These are phyloP conservation scores for Sungouiella thailandica DNA, from an alignment of 805 yeast genomes.

Conservation along the genomic window DNA sequence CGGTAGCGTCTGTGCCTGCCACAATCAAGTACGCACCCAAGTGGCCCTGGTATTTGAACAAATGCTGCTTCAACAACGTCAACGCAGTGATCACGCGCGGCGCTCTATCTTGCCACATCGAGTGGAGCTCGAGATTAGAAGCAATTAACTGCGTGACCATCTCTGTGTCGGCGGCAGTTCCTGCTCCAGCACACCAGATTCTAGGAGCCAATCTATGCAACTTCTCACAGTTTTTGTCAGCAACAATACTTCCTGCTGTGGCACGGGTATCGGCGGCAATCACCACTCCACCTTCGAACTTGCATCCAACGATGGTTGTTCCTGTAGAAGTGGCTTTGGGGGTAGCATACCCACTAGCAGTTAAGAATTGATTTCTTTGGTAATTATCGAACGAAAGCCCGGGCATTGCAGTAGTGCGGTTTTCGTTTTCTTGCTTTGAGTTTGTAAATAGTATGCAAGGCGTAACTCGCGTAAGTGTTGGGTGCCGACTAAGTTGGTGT, in stretches of 20 bases:
- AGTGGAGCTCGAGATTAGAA: constrained; percentile 86
- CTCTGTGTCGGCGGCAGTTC: constrained; percentile 99
- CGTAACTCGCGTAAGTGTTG: too few relatives aligned
- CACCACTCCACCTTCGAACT: constrained; percentile 88
- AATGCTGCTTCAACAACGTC: constrained; percentile 90
- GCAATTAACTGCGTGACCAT: constrained; percentile 93
- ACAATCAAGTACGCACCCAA: constrained; percentile 95
- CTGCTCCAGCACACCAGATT: constrained; percentile 99
- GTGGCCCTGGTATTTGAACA: constrained; percentile 95
- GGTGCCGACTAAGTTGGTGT: too few relatives aligned
- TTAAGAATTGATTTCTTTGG: constrained; percentile 78
- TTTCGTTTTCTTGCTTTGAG: neutral
- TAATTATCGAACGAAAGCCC: constrained; percentile 92
- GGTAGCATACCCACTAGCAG: constrained; percentile 64
- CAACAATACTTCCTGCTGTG: constrained; percentile 92
- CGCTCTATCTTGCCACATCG: constrained; percentile 74
- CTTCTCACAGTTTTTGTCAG: constrained; percentile 97
- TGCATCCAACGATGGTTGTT: constrained; percentile 98
- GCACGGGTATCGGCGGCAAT: constrained; percentile 99
- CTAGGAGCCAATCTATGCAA: constrained; percentile 83
- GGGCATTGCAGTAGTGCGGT: constrained; percentile 48
- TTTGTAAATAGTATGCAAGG: too few relatives aligned
- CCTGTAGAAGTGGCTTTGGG: constrained; percentile 97
- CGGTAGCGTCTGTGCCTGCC: constrained; percentile 97
- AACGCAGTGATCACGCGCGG: constrained; percentile 93